Base-by-base conservation (phyloP, 371 early-diverging fungal genomes). In the Mortierella polycephala region DNA sequence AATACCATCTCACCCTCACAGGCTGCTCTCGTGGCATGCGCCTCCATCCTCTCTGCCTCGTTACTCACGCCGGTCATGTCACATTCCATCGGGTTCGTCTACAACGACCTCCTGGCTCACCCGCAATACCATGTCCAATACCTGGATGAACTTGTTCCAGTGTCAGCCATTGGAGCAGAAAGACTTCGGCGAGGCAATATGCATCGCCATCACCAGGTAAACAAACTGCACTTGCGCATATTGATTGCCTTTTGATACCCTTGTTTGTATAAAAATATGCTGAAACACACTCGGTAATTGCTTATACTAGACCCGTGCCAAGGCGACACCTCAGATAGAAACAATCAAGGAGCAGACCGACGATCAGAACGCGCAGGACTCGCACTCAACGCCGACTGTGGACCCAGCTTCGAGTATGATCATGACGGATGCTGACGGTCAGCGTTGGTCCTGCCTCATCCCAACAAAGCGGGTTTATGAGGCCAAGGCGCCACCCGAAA, bases 81-180 rank as follows among this genome's bases (percentile, higher is more conserved):
- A 5, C 62, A 57, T 46, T 57, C 77, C 9, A 50, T 60, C 40
- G 64, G 62, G 73, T 86, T 84, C 71, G 85, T 86, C 13, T 83
- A 84, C 76, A 85, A 88, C 47, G 89, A 89, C 58, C 64, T 86
- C 30, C 64, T 87, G 9, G 83, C 87, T 8, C 83, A 84, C 68
- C 87, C 89, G 1, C 82, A 83, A 18, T 89, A 86, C 57, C 83
- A 84, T 45, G 84, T 88, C 7, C 75, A 75, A 3, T 72, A 83
- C 14, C 81, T 83, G 7, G 74, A 83, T 9, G 81, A 86, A 9
- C 72, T 82, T 46, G 63, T 87, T 5, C 81, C 85, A 13, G 70
- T 83, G 58, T 83, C 89, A 5, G 65, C 74, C 20, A 53, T 84
- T 13, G 53, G 63, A 37, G 16, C 64, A 20, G 67, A 63, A 37